Evolutionary conservation across 208 protist species (phyloP).

Genomic region (Crithidia bombi): DNA sequence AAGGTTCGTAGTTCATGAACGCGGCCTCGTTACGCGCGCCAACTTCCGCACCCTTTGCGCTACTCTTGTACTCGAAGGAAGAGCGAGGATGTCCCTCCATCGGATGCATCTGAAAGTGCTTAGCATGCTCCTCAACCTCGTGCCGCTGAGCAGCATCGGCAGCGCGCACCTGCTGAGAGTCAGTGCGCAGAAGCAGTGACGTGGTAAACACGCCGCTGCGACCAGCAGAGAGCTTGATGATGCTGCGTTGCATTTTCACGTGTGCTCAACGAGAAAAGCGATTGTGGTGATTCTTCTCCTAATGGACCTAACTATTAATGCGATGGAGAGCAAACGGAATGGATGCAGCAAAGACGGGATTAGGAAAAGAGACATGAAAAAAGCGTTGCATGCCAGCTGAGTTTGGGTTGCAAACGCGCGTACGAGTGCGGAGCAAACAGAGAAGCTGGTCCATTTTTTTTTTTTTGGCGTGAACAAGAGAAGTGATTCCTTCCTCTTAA

Average conservation of each 20-base stretch:
- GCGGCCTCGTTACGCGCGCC: constrained; percentile 88
- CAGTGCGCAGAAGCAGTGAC: constrained; percentile 32
- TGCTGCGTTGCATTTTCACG: constrained; percentile 52
- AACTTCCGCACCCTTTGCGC: constrained; percentile 81
- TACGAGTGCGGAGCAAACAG: no score
- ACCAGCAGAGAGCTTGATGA: constrained; percentile 39
- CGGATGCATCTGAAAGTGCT: constrained; percentile 62
- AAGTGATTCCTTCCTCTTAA: no score
- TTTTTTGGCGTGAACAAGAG: no score
- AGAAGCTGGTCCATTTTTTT: no score
- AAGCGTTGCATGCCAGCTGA: no score
- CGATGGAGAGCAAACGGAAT: neutral
- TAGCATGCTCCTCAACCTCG: constrained; percentile 39
- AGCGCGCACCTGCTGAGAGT: constrained; percentile 31
- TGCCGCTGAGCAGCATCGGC: constrained; percentile 40
- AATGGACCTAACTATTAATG: neutral
- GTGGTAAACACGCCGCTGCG: constrained; percentile 33
- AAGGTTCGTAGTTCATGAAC: constrained; percentile 84
- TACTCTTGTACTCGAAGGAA: constrained; percentile 71
- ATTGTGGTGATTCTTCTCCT: neutral
- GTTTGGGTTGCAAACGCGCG: neutral
- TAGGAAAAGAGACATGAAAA: constrained; percentile 1
- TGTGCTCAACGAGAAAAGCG: constrained; percentile 13
- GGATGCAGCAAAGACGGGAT: constrained; percentile 6
- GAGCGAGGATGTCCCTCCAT: constrained; percentile 74